Evolutionary conservation across 768 basidiomycete species (phyloP).

Genomic region (Trametes cingulata): DNA sequence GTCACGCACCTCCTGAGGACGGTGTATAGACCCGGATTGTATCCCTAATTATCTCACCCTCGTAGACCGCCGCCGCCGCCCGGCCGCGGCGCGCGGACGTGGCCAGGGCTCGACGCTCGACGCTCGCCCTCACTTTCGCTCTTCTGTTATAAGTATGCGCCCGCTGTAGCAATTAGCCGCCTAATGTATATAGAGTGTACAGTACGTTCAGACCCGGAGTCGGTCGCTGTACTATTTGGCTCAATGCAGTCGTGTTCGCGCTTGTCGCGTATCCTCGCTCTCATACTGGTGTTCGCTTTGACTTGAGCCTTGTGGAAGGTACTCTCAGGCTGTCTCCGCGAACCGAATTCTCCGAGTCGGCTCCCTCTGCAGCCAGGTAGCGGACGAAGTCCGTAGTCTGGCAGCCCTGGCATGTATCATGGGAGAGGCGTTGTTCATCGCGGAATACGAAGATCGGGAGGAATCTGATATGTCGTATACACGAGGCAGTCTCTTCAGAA

Average conservation of each 20-base stretch:
- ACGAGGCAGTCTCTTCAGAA: no score
- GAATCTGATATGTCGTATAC: no score
- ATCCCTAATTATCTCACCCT: neutral
- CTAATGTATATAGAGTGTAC: slow-evolving; percentile 1
- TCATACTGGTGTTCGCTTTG: neutral
- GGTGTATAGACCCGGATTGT: slow-evolving; percentile 1
- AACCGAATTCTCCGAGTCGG: no score
- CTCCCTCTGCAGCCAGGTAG: no score
- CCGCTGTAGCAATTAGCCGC: neutral
- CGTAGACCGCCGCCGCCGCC: neutral
- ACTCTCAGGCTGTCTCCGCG: no score
- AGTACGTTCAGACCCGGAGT: neutral
- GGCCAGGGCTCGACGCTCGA: neutral
- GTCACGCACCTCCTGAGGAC: neutral
- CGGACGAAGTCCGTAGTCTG: no score
- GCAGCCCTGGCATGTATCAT: no score
- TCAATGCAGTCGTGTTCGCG: neutral
- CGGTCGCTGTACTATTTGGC: neutral
- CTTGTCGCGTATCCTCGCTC: neutral
- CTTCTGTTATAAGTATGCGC: neutral
- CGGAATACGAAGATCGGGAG: no score
- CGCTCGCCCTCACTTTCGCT: neutral
- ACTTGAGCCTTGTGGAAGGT: no score
- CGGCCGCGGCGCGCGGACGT: neutral
- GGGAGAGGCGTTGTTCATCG: no score